phyloP scores from a whole-genome alignment of 208 protist species.

The Wallacemonas collosoma region DNA sequence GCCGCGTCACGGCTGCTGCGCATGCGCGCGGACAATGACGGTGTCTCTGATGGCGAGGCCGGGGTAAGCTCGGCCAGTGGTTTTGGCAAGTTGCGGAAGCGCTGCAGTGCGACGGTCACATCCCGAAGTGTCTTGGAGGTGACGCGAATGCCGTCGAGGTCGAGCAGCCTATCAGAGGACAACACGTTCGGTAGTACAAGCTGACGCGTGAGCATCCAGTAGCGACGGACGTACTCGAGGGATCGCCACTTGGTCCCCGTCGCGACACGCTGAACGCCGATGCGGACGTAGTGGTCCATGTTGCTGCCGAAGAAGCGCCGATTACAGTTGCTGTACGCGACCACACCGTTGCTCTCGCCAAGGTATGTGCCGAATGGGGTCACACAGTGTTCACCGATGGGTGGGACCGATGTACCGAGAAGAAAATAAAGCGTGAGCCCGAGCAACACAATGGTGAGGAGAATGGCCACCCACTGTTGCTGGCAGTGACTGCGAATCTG shows the following conservation, averaged over 20 bases:
- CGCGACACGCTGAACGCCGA: constrained; percentile 48
- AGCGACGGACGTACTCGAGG: constrained; percentile 72
- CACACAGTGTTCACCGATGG: constrained; percentile 29
- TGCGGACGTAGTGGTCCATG: constrained; percentile 59
- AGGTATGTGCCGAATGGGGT: constrained; percentile 61
- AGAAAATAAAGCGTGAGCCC: constrained; percentile 58
- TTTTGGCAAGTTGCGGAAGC: constrained; percentile 38
- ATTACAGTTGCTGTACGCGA: constrained; percentile 79
- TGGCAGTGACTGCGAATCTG: constrained; percentile 69
- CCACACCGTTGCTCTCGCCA: constrained; percentile 50
- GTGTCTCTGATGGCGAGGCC: neutral
- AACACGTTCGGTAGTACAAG: constrained; percentile 34
- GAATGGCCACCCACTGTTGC: constrained; percentile 63
- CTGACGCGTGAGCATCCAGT: constrained; percentile 51
- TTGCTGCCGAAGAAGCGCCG: constrained; percentile 36
- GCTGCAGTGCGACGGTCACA: constrained; percentile 23
- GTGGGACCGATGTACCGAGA: constrained; percentile 35
- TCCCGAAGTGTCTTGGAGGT: constrained; percentile 23
- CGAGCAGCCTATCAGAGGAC: constrained; percentile 26
- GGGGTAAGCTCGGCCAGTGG: neutral
- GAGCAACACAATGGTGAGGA: constrained; percentile 52
- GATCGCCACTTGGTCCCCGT: constrained; percentile 68
- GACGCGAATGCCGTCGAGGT: constrained; percentile 15
- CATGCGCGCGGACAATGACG: neutral
- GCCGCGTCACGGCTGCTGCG: neutral